These are phyloP conservation scores for Geosmithia putterillii DNA, from an alignment of 2,329 filamentous ascomycete species.

Conservation along the genomic window DNA sequence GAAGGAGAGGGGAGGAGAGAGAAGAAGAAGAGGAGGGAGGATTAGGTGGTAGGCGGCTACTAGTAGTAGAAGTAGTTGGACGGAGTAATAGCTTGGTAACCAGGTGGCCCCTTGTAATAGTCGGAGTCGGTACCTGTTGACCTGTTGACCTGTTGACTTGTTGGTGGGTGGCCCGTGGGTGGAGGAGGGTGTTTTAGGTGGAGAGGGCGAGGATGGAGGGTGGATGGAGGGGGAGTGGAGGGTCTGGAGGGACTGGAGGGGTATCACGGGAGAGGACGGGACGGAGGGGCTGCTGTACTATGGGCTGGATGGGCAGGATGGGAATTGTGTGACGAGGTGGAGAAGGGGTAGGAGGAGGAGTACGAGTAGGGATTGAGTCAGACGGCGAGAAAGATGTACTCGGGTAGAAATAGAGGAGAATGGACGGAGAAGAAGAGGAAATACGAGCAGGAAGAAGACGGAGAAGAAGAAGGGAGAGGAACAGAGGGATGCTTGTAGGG, in stretches of 20 bases:
- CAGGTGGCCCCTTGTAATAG: no score
- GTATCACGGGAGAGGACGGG: background rate
- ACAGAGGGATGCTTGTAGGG: background rate
- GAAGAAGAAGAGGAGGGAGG: background rate
- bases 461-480: background rate
- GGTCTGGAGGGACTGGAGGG: background rate
- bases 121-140: no score
- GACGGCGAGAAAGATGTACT: slow-evolving; percentile 2
- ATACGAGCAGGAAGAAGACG: background rate
- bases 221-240: background rate
- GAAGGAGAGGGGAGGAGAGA: background rate
- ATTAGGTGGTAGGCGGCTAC: background rate
- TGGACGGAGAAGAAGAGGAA: background rate
- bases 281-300: no score
- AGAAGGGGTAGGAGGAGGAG: background rate
- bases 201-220: no score
- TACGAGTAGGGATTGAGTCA: background rate
- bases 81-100: no score
- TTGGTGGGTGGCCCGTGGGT: no score
- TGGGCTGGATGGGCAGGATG: no score
- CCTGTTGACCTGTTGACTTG: no score
- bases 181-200: no score
- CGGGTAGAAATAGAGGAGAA: background rate
- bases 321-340: no score
- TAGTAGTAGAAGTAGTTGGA: no score